Evolutionary conservation across 2,329 filamentous ascomycete species (phyloP).

Genomic region (Hymenoscyphus fraxineus): DNA sequence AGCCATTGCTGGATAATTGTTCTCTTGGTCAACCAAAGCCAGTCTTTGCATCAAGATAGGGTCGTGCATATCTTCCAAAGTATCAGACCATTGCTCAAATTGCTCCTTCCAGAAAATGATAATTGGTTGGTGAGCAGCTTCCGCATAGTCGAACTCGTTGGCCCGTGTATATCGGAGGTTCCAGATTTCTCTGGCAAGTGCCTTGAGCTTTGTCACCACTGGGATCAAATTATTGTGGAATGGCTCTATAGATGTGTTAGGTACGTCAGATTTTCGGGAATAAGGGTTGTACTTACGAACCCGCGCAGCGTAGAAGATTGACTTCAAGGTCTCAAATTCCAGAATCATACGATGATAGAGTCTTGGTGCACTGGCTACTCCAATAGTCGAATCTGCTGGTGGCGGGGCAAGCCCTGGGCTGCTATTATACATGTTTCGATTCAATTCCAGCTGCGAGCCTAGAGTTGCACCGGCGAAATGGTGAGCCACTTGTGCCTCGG

Average conservation of each 20-base stretch:
- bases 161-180: conserved; percentile 10
- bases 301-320: conserved; percentile 11
- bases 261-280: not conserved
- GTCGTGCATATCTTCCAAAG: conserved; percentile 12
- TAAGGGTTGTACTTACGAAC: conserved; percentile 6
- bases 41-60: conserved; percentile 5
- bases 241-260: conserved; percentile 6
- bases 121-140: conserved; percentile 10
- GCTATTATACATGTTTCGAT: not conserved
- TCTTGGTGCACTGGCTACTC: not conserved
- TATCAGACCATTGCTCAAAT: conserved; percentile 12
- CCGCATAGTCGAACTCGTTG: conserved; percentile 6
- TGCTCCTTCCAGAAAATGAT: conserved; percentile 15
- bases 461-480: conserved; percentile 7
- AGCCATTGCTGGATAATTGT: conserved; percentile 8
- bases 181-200: conserved; percentile 13
- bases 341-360: conserved; percentile 13
- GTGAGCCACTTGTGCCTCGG: not conserved
- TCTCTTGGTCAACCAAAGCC: conserved; percentile 6
- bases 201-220: conserved; percentile 10
- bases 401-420: conserved; percentile 7
- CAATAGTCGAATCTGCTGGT: not conserved
- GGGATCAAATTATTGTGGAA: conserved; percentile 10
- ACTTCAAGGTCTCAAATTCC: conserved; percentile 12
- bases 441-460: not conserved